Evolutionary conservation across 2,329 filamentous ascomycete species (phyloP), one percentile per base, ranked within the genome.

Genomic region (Fusarium citri): DNA sequence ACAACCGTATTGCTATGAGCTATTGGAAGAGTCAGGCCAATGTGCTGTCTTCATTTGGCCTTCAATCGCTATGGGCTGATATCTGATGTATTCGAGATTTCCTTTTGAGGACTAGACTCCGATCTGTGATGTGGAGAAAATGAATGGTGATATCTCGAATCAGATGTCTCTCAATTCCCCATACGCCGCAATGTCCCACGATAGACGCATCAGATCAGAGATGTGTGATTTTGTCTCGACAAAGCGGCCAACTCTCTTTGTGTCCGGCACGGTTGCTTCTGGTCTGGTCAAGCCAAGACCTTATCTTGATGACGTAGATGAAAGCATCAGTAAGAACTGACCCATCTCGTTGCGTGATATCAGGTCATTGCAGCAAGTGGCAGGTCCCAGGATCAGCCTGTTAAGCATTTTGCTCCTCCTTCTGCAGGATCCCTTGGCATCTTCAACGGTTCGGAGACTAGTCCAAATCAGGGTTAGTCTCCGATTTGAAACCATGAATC

Each of bases 381-480:
- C 42, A 42, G 50, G 47, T 10, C 40, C 16, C 28, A 37, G 37
- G 8, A 41, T 61, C 54, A 54, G 23, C 40, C 31, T 46, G 30
- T 11, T 28, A 7, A n/a, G 22, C 42, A 12, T 40, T 34, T 16
- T 59, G 58, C 46, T 54, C 63, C 49, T 43, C 22, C 4, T 8
- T 25, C 23, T 47, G 18, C 26, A 47, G 18, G n/a, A 16, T 54
- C n/a, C 31, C 46, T 46, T 72, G 40, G 34, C 40, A 23, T 45
- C 46, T 7, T 15, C 10, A 34, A 14, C 6, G 4, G 8, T 12
- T 41, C 72, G 72, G 72, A 74, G 72, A 67, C 72, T 74, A 74
- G 54, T 65, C 58, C 50, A 11, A 2, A 48, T 65, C 48, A 53
- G 64, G 45, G 47, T 72, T 80, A 80, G 76, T 76, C 78, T 78